Base-by-base conservation (phyloP, 495 filamentous ascomycete species). In the Venustampulla echinocandica region DNA sequence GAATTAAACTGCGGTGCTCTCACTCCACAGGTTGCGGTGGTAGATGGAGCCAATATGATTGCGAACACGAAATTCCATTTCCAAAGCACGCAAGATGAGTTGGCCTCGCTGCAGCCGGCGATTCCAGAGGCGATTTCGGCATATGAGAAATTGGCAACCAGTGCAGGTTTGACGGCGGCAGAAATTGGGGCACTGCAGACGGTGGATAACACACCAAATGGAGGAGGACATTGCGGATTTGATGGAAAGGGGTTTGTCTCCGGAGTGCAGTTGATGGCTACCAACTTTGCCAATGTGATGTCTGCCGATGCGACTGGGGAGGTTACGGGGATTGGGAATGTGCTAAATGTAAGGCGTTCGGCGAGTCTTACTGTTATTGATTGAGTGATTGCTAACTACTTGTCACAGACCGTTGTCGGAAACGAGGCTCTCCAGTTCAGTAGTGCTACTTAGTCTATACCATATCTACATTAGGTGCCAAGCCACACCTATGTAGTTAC, bases 201-300 rank as follows among this genome's bases (percentile, higher is more conserved):
- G 0, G 69, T 71, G 2, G 68, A 75, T 39, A 72, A 73, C 52
- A 61, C 61, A 11, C 71, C 69, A 1, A 42, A 38, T 41, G 51
- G 41, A 34, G 51, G 69, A 4, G 70, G 71, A 0, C 71, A 73
- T 57, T 74, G 71, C 56, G 69, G 68, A 44, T 73, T 74, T 46
- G 71, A 74, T 54, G 68, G 62, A 38, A 7, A 63, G 48, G 69
- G 58, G 15, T 74, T 74, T 44, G 64, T 66, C 3, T 64, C 59
- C 20, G 71, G 71, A 17, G 66, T 74, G 7, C 71, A 74, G 58
- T 54, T 69, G 13, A 67, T 74, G 60, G 59, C 64, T 10, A 64
- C 63, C 14, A 63, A 59, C 21, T 74, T 64, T 59, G 61, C 64
- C 33, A 64, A 63, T 33, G 56, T 74, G 34, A 58, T 72, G 53